These are phyloP conservation scores for Passalora sequoiae DNA, from an alignment of 2,329 filamentous ascomycete species.

Conservation along the genomic window DNA sequence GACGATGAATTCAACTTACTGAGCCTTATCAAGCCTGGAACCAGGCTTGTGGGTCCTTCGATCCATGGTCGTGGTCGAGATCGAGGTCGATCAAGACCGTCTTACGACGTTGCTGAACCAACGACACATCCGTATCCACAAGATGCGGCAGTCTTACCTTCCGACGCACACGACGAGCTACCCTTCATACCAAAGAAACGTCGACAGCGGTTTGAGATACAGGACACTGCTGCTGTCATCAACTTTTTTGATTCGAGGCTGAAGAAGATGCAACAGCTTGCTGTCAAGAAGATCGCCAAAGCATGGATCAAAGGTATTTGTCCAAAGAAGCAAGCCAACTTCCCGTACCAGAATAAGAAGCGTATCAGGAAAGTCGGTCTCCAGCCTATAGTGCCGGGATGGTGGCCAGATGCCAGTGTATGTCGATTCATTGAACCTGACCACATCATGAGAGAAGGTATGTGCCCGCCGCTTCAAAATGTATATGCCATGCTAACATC, in stretches of 20 bases:
- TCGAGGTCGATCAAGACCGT: constrained; percentile 13
- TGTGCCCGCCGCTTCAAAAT: constrained; percentile 3
- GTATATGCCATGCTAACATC: constrained; percentile 9
- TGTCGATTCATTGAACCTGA: constrained; percentile 69
- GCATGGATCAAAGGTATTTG: constrained; percentile 71
- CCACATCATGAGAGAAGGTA: constrained; percentile 64
- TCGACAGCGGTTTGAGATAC: constrained; percentile 15
- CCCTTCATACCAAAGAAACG: constrained; percentile 1
- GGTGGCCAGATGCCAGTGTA: constrained; percentile 34
- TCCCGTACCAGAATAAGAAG: constrained; percentile 63
- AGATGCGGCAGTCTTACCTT: background rate
- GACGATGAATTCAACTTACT: constrained; percentile 9
- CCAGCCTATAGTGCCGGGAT: constrained; percentile 26
- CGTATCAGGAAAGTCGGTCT: constrained; percentile 46
- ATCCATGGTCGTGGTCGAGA: constrained; percentile 5
- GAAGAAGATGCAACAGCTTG: constrained; percentile 59
- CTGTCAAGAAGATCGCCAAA: constrained; percentile 68
- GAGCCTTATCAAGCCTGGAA: background rate
- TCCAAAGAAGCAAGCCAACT: constrained; percentile 70
- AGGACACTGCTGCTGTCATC: constrained; percentile 12
- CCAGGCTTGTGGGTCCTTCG: constrained; percentile 1
- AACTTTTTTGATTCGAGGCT: constrained; percentile 14
- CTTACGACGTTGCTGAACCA: constrained; percentile 6
- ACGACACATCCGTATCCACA: constrained; percentile 5
- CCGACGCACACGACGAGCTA: constrained; percentile 3